phyloP scores from a whole-genome alignment of 371 early-diverging fungal species.

The Dichotomocladium elegans region DNA sequence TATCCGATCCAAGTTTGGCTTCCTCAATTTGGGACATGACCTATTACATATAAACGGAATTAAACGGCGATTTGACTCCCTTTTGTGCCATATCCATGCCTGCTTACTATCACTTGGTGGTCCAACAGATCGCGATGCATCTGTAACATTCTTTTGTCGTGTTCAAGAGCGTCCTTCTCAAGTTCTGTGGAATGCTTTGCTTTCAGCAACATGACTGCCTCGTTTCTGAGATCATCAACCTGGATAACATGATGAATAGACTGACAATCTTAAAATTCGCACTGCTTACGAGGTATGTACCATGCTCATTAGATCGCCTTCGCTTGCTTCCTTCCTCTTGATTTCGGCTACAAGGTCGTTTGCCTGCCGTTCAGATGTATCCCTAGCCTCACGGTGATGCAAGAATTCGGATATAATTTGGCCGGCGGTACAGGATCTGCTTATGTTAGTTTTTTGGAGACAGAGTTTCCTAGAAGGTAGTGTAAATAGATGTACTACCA shows the following conservation, averaged over 20 bases:
- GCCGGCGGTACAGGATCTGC: background rate
- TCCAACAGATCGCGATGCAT: constrained; percentile 50
- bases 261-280: background rate
- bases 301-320: background rate
- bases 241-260: background rate
- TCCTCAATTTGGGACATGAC: constrained; percentile 66
- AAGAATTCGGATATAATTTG: background rate
- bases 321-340: background rate
- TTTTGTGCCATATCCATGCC: background rate
- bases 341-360: background rate
- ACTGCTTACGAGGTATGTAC: background rate
- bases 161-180: constrained; percentile 5
- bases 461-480: background rate
- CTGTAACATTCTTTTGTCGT: constrained; percentile 27
- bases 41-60: constrained; percentile 20
- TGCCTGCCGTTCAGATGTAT: background rate
- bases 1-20: background rate
- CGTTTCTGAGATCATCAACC: constrained; percentile 5
- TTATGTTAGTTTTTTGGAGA: background rate
- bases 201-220: constrained; percentile 4
- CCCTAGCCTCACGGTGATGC: background rate
- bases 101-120: constrained; percentile 47
- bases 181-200: constrained; percentile 3
- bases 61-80: background rate
- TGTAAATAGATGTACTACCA: no score